Evolutionary conservation across 768 basidiomycete genomes (phyloP).

Genomic region (Boletus sp.): DNA sequence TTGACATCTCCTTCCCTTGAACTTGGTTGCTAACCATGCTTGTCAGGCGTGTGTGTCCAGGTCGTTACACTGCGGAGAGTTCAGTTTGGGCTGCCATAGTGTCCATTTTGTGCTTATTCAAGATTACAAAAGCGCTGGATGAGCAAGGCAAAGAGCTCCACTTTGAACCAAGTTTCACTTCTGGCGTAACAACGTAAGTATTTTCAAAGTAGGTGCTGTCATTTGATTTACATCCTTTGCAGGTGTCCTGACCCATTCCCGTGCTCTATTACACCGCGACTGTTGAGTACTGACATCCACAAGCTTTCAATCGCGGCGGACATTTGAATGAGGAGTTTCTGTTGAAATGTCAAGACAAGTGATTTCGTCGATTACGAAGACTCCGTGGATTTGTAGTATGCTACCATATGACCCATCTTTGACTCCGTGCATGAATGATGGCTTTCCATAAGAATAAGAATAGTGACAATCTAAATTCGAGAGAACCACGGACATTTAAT

Average conservation of each 20-base stretch:
- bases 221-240: neutral
- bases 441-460: neutral
- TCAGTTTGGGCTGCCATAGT: slow-evolving; percentile 31
- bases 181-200: slow-evolving; percentile 15
- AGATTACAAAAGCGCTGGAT: slow-evolving; percentile 24
- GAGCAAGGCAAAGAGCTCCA: slow-evolving; percentile 28
- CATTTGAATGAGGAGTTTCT: neutral
- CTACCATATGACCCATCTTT: neutral
- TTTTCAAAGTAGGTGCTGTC: neutral
- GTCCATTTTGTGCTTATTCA: slow-evolving; percentile 24
- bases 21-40: neutral
- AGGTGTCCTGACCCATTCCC: slow-evolving; percentile 15
- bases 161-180: slow-evolving; percentile 11
- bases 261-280: slow-evolving; percentile 12
- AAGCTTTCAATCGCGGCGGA: neutral
- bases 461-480: too few species aligned
- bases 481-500: too few species aligned
- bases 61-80: slow-evolving; percentile 29
- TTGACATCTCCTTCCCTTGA: too few species aligned
- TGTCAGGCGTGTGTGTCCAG: slow-evolving; percentile 31
- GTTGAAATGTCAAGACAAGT: neutral
- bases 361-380: neutral
- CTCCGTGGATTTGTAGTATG: neutral
- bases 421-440: neutral
- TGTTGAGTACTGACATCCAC: neutral